Percentiles rank a stretch among this genome's conserved stretches.
phyloP scores from a whole-genome alignment of 495 filamentous ascomycete species.

The Aspergillus funiculosus region DNA sequence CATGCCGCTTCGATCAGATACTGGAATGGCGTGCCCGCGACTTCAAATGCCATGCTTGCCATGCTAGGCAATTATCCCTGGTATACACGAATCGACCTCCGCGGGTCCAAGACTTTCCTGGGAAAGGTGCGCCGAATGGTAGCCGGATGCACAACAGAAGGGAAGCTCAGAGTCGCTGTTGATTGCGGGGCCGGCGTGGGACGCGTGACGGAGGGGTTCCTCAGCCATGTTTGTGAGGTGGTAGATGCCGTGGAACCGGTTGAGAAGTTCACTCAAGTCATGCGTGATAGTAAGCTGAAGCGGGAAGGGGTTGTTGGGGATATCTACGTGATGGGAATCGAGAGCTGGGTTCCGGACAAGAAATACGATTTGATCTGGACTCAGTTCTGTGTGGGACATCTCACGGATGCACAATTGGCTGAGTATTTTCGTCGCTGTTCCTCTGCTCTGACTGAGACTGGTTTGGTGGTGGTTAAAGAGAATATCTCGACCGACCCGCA shows the following conservation, averaged over 20 bases:
- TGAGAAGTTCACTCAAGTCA: constrained; percentile 43
- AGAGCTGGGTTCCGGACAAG: constrained; percentile 62
- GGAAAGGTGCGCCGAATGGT: constrained; percentile 59
- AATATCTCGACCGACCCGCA: constrained; percentile 59
- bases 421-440: constrained; percentile 60
- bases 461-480: constrained; percentile 79
- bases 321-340: constrained; percentile 67
- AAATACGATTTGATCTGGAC: constrained; percentile 59
- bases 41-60: constrained; percentile 74
- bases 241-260: constrained; percentile 60
- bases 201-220: constrained; percentile 53
- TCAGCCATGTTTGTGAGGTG: constrained; percentile 44
- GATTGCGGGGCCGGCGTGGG: constrained; percentile 63
- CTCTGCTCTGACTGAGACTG: constrained; percentile 40
- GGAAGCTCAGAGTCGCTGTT: constrained; percentile 38
- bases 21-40: constrained; percentile 54
- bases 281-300: constrained; percentile 26
- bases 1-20: constrained; percentile 49
- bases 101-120: constrained; percentile 57
- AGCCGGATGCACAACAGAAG: constrained; percentile 15
- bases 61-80: constrained; percentile 79
- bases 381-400: constrained; percentile 90
- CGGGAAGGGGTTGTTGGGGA: constrained; percentile 45
- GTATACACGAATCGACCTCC: constrained; percentile 69
- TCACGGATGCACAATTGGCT: constrained; percentile 73